These are phyloP conservation scores for Jatropha curcas DNA, from an alignment of 345 rosid species.

Conservation along the genomic window DNA sequence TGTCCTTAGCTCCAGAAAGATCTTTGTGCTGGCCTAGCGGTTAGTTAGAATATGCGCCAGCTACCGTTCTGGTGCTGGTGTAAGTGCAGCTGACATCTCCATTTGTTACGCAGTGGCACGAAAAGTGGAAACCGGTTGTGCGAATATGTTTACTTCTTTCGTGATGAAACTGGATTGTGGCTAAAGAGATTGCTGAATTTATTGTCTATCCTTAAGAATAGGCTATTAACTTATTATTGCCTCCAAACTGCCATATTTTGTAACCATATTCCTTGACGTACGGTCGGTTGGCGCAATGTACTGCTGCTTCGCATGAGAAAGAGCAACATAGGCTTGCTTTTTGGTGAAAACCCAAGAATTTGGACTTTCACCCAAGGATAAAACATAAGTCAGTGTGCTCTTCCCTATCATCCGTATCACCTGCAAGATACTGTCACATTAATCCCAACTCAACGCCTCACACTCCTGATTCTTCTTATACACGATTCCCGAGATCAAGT, in stretches of 20 bases:
- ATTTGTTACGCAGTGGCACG: neutral
- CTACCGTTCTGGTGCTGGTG: neutral
- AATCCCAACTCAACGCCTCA: neutral
- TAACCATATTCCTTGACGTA: conserved; percentile 3
- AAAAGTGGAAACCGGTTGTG: neutral
- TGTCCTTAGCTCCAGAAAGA: too few relatives aligned
- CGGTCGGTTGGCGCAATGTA: too few relatives aligned
- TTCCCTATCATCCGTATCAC: neutral
- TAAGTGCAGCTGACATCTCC: neutral
- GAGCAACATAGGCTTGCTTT: too few relatives aligned
- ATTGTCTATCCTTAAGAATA: neutral
- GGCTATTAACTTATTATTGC: too few relatives aligned
- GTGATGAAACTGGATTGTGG: neutral
- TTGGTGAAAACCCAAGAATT: too few relatives aligned
- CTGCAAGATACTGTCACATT: conserved; percentile 6
- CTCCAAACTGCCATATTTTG: neutral
- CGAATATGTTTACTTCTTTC: neutral
- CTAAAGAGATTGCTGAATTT: neutral
- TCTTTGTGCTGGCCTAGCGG: neutral
- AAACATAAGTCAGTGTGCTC: neutral
- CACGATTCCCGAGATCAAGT: neutral
- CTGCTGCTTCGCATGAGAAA: too few relatives aligned
- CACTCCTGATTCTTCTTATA: neutral
- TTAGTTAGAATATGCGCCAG: neutral
- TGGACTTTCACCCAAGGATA: too few relatives aligned